Base-by-base conservation (phyloP, 2,329 filamentous ascomycete genomes). In the Talaromyces amestolkiae region DNA sequence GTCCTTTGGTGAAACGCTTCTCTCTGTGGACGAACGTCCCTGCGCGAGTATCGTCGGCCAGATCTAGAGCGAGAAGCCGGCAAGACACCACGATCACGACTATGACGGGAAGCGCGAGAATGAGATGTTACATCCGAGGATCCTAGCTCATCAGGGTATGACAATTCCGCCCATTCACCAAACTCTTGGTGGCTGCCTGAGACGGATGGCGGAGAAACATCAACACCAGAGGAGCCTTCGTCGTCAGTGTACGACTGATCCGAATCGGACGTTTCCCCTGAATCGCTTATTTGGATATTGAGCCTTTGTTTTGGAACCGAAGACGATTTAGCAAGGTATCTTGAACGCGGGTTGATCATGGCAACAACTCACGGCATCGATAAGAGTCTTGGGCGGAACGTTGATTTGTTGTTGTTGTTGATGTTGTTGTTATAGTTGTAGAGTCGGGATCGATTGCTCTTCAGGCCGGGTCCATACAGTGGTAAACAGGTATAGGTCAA, bases 101-200 rank as follows among this genome's bases (percentile, higher is more conserved):
- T 78, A 51, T 54, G 53, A 66, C 76, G 75, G 68, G 76, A 76
- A 60, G 76, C 75, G 67, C 78, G 76, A 67, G 78, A 76, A 69
- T 79, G 74, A 68, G 79, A 81, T 51, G 79, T 78, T 58, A 80
- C 81, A 74, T 82, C 81, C 66, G 79, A 80, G 61, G 79, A 78
- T 70, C 81, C 80, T 70, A 82, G 67, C 72, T 83, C 81, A 70
- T 79, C 76, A 17, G 79, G 79, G 67, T 80, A 82, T 62, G 75
- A 66, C 61, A 80, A 68, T 68, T 76, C 73, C 41, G 73, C 73
- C 78, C 78, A 80, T 64, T 76, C 75, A 31, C 66, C 67, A 33
- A 64, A 67, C 47, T 78, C 76, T 56, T 74, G 78, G 73, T 80
- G 77, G 68, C 78, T 80, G 64, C 75, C 78, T 33, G 72, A 70